Conservation (phyloP, 2,329 filamentous ascomycete species). For the Fusarium scirpi region DNA sequence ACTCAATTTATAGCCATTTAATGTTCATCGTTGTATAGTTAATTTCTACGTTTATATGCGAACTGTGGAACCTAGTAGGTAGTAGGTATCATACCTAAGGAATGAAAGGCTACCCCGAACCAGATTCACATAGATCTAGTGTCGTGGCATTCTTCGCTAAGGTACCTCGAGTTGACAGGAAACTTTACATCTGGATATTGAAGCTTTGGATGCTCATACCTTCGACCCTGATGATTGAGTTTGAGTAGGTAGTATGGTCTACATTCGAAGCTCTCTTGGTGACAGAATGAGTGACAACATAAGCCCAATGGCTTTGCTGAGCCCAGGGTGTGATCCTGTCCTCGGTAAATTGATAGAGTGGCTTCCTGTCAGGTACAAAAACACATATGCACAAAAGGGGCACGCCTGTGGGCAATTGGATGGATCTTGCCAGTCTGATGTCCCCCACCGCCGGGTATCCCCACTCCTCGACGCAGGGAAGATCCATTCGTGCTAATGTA, state of each 20-base stretch:
- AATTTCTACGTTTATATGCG: background rate
- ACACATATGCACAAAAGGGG: constrained; percentile 30
- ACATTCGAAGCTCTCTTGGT: background rate
- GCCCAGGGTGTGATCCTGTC: background rate
- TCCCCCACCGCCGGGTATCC: constrained; percentile 20
- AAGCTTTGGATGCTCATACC: background rate
- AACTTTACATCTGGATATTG: background rate
- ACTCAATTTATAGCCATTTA: background rate
- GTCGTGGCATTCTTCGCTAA: background rate
- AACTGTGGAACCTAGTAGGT: background rate
- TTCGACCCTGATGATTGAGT: background rate
- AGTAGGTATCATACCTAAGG: background rate
- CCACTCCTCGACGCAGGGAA: constrained; percentile 41
- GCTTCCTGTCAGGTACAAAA: constrained; percentile 18
- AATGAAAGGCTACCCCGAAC: background rate
- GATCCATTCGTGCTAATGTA: constrained; percentile 17
- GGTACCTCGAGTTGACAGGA: background rate
- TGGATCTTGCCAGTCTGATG: constrained; percentile 7
- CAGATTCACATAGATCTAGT: background rate
- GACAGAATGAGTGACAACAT: background rate
- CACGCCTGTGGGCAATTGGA: constrained; percentile 16
- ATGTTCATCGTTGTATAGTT: background rate
- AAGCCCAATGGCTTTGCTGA: background rate
- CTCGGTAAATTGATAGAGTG: constrained; percentile 7
- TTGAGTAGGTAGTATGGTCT: background rate